phyloP scores from a whole-genome alignment of 345 rosid species.

The Citrus australasica region DNA sequence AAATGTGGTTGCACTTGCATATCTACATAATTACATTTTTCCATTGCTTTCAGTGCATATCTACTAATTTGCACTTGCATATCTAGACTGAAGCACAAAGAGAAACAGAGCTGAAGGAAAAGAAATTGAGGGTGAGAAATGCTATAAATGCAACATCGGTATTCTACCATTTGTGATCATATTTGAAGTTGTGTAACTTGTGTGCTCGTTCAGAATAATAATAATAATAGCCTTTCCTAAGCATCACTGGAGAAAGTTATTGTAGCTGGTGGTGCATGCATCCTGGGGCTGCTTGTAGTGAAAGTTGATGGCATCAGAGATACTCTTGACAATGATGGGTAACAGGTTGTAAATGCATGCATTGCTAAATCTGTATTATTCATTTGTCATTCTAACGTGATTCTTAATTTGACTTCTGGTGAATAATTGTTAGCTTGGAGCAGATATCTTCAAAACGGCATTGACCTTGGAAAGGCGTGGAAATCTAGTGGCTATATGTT shows the following conservation, averaged over 20 bases:
- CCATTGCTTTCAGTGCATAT: neutral
- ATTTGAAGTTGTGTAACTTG: neutral
- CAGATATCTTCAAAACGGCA: too few species aligned
- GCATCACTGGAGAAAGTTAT: constrained; percentile 5
- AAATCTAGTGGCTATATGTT: too few species aligned
- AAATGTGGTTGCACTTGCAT: neutral
- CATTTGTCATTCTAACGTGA: neutral
- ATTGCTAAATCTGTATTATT: neutral
- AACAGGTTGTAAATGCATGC: constrained; percentile 14
- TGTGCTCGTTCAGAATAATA: neutral
- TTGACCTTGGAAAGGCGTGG: too few species aligned
- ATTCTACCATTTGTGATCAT: neutral
- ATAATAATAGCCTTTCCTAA: neutral
- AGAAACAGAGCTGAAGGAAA: constrained; percentile 23
- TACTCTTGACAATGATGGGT: constrained; percentile 22
- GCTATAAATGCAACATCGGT: constrained; percentile 30
- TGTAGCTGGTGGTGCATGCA: neutral
- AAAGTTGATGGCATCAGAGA: constrained; percentile 9
- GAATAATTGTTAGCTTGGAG: too few species aligned
- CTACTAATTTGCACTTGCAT: neutral
- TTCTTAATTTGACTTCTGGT: neutral
- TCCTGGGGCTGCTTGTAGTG: neutral
- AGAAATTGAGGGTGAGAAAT: constrained; percentile 34
- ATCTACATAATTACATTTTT: neutral
- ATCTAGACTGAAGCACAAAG: neutral